phyloP scores from a whole-genome alignment of 2,329 filamentous ascomycete genomes.

The Annulohypoxylon truncatum region DNA sequence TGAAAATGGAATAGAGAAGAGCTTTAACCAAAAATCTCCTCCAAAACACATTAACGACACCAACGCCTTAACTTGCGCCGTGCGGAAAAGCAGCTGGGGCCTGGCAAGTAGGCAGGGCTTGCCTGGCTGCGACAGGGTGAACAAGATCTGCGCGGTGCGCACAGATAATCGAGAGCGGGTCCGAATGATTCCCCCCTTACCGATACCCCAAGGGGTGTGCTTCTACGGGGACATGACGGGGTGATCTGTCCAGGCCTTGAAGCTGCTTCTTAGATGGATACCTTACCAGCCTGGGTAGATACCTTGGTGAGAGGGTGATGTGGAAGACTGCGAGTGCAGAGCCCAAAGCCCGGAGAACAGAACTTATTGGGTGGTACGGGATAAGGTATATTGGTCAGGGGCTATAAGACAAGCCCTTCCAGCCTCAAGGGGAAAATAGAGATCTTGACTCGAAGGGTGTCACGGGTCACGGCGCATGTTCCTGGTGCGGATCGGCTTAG shows the following conservation, averaged over 20 bases:
- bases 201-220: conserved; percentile 39
- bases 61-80: conserved; percentile 45
- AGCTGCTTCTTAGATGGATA: conserved; percentile 1
- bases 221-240: conserved; percentile 28
- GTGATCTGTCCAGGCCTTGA: conserved; percentile 23
- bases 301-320: conserved; percentile 31
- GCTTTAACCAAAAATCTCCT: conserved; percentile 30
- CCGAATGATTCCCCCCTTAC: conserved; percentile 32
- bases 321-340: not conserved
- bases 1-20: conserved; percentile 33
- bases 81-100: conserved; percentile 45
- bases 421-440: conserved; percentile 27
- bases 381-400: conserved; percentile 36
- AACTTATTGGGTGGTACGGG: conserved; percentile 36
- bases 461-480: conserved; percentile 34
- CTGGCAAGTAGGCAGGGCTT: conserved; percentile 40
- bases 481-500: conserved; percentile 34
- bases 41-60: conserved; percentile 39
- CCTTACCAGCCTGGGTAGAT: conserved; percentile 12
- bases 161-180: conserved; percentile 44
- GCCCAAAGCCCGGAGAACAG: conserved; percentile 21
- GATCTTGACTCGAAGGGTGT: conserved; percentile 32
- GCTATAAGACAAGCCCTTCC: conserved; percentile 38
- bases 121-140: conserved; percentile 45
- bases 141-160: conserved; percentile 48